Evolutionary conservation across 805 yeast species (phyloP).

Genomic region (Wickerhamomyces canadensis): DNA sequence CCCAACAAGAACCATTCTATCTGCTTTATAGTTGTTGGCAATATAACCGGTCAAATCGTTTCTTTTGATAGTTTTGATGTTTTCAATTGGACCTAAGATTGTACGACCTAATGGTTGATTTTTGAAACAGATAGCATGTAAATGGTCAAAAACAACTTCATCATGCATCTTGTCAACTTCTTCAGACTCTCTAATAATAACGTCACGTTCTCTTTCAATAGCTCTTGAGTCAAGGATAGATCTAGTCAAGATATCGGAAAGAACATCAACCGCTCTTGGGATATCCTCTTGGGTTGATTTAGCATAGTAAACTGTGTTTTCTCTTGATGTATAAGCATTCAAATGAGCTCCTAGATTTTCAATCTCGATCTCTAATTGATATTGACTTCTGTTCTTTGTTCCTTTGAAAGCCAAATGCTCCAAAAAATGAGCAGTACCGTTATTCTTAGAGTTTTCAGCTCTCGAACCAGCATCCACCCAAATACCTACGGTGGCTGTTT

Average conservation of each 20-base stretch:
- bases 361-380: conserved; percentile 82
- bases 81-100: conserved; percentile 88
- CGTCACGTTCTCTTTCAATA: conserved; percentile 94
- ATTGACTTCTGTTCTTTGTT: conserved; percentile 73
- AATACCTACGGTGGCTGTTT: conserved; percentile 96
- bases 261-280: conserved; percentile 78
- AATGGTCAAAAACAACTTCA: conserved; percentile 95
- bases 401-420: conserved; percentile 98
- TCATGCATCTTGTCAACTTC: conserved; percentile 98
- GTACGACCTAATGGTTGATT: conserved; percentile 95
- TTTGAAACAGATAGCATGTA: conserved; percentile 87
- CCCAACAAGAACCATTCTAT: conserved; percentile 97
- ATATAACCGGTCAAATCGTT: conserved; percentile 77
- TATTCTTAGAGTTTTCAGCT: conserved; percentile 77
- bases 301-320: conserved; percentile 95
- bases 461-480: conserved; percentile 99
- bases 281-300: conserved; percentile 78
- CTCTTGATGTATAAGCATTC: conserved; percentile 98
- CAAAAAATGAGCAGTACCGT: conserved; percentile 96
- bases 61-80: conserved; percentile 74
- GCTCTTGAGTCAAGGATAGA: conserved; percentile 79
- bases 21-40: conserved; percentile 83
- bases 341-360: conserved; percentile 96
- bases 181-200: conserved; percentile 92
- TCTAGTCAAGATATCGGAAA: conserved; percentile 83